Base-by-base conservation (phyloP, 495 filamentous ascomycete species). In the Delitschia confertaspora region DNA sequence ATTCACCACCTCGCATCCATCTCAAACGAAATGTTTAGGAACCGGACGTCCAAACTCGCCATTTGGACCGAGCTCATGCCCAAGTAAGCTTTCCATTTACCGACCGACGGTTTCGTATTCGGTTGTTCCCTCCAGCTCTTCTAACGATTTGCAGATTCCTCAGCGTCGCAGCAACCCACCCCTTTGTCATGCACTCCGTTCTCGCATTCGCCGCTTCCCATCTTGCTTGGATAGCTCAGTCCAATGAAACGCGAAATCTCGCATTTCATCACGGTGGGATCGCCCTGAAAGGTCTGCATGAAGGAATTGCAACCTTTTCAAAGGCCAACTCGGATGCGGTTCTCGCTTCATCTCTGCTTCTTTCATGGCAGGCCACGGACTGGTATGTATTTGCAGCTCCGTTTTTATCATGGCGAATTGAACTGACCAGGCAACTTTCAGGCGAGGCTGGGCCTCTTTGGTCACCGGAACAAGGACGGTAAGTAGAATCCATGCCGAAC, bases 291-390 rank as follows among this genome's bases (percentile, higher is more conserved):
- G 89, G 93, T 16, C 64, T 96, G 18, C 87, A 94, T 55, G 79
- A 83, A 53, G 86, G 86, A 11, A 88, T 95, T 50, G 78, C 78
- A 22, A 69, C 71, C 18, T 96, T 96, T 64, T 94, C 85, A 6
- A 78, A 73, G 51, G 78, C 80, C 27, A 95, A 88, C 54, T 87
- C 84, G 10, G 89, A 98, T 65, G 85, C 89, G 25, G 80, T 95
- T 42, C 73, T 98, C 21, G 91, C 88, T 38, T 85, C 91, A 19
- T 96, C 88, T 9, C 78, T 95, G 24, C 72, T 96, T 35, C 70
- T 98, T 32, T 89, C 89, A 33, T 98, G 93, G 93, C 91, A 96
- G 67, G 83, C 85, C 45, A 87, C 80, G 51, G 91, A 96, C 66
- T 95, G 88, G 91, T 95, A 70, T 72, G 85, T 71, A 55, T 44